Base-by-base conservation (phyloP, 2,329 filamentous ascomycete species). In the Exophiala oligosperma region DNA sequence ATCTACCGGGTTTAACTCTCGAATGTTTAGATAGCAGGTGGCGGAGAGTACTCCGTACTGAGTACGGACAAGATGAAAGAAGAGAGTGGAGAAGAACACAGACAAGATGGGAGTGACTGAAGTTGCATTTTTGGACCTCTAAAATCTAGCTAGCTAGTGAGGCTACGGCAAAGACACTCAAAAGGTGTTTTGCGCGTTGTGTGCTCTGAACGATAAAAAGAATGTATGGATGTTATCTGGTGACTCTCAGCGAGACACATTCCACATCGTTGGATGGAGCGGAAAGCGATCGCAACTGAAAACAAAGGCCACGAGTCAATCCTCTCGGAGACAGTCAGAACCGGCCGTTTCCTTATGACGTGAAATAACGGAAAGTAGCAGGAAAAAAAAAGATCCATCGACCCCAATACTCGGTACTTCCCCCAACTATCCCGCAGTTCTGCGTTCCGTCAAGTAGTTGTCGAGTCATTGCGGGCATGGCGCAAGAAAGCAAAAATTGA, bases 291-390 rank as follows among this genome's bases (percentile, higher is more conserved):
- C 32, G 32, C 32, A 37, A 4, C 48, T 17, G 17, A 26, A 53
- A 46, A 49, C 44, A 46, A 40, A 56, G 56, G 61, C 61, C 61
- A 61, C 61, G 61, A 63, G 61, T 63, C 57, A 57, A 63, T 61
- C 58, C 61, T 26, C n/a, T 29, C 51, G 61, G 61, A 63, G 61
- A 63, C 61, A 40, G 55, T 63, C 61, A 63, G 61, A 63, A 63
- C 56, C 60, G 58, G 61, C 61, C 58, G 35, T 53, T 43, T 49
- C 24, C 17, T 29, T n/a, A 47, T 37, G 37, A 49, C 40, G 26
- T 48, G 17, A 54, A 52, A 21, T 23, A 24, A 26, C 54, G 24
- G 40, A 14, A 21, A 12, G 14, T 23, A 21, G 7, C 38, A 26
- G 24, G 40, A 14, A 21, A 12, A 21, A 29, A 21, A 14, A 47